A percentile compares a stretch with the other conserved stretches of the same genome.
Conservation (phyloP, 768 basidiomycete genomes). For the Kwoniella europaea region DNA sequence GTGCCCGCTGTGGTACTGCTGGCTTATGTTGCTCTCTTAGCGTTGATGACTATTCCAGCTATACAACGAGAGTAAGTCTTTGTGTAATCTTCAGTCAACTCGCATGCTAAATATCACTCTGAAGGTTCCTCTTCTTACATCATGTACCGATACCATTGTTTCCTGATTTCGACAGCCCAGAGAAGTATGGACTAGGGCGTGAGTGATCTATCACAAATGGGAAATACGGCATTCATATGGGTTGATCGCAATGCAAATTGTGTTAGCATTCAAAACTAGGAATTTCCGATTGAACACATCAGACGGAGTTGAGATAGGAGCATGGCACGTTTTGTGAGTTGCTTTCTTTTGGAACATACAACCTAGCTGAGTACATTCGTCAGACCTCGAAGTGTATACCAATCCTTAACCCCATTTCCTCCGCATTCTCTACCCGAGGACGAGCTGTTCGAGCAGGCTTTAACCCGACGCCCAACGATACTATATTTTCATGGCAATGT, state of each 20-base stretch:
- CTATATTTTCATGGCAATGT: slow-evolving; percentile 91
- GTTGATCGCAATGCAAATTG: neutral
- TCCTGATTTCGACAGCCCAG: slow-evolving; percentile 71
- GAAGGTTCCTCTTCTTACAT: slow-evolving; percentile 70
- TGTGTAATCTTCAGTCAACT: no score
- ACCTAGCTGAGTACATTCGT: slow-evolving; percentile 1
- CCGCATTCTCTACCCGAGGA: slow-evolving; percentile 59
- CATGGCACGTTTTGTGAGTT: slow-evolving; percentile 54
- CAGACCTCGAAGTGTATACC: slow-evolving; percentile 52
- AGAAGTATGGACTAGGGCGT: slow-evolving; percentile 82
- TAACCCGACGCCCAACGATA: slow-evolving; percentile 71
- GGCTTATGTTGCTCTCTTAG: slow-evolving; percentile 57
- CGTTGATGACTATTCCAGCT: slow-evolving; percentile 67
- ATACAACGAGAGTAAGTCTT: slow-evolving; percentile 72
- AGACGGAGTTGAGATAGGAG: slow-evolving; percentile 78
- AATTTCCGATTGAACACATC: slow-evolving; percentile 73
- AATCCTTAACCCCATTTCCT: slow-evolving; percentile 37
- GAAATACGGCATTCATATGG: no score
- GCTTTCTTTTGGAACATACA: slow-evolving; percentile 13
- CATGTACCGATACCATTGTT: slow-evolving; percentile 68
- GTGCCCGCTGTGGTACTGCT: slow-evolving; percentile 2
- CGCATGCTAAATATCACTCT: no score
- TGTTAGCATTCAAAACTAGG: slow-evolving; percentile 73
- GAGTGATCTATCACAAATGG: slow-evolving; percentile 43
- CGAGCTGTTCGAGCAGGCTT: slow-evolving; percentile 64